Base-by-base conservation (phyloP, 352 stramenopile genomes). In the Pythium brassicae region DNA sequence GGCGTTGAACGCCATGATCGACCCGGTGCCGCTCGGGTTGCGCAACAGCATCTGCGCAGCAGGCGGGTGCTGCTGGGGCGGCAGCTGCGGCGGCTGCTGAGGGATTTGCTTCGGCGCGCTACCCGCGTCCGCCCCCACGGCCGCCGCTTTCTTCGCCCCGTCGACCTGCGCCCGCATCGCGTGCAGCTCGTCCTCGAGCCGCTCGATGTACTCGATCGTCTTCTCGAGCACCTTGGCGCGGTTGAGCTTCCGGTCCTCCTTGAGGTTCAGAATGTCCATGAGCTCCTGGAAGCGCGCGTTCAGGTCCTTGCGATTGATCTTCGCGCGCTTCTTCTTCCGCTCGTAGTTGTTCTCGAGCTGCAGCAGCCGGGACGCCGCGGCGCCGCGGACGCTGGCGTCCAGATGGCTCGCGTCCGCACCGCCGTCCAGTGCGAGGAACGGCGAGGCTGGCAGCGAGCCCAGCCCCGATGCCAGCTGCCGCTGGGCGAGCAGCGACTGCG, bases 311-410 rank as follows among this genome's bases (percentile, higher is more conserved):
- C 76, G 69, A 57, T 87, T 87, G 67, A 87, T 84, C 59, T 87
- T 87, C 35, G 76, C 76, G 48, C 76, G 74, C 48, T 83, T 87
- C 62, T 87, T 87, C 61, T 87, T 87, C 29, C 74, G 67, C 49
- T 87, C 76, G 52, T 87, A 87, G 50, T 87, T 87, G 65, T 76
- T 76, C 37, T 87, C 76, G 4, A 84, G 61, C 48, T 86, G 73
- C 46, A 77, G 50, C 39, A 83, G 46, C 11, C 73, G 65, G 17
- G 67, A 59, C 4, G 58, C 56, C 12, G 22, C 57, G 34, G 49
- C 63, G 11, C 55, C 52, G n/a, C 55, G 57, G 44, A 19, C 25
- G 29, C 10, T 34, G 34, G 46, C 23, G 2, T 29, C 43, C 15
- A 27, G 9, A 43, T 42, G 37, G 5, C 11, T 50, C 11, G 29